phyloP scores from a whole-genome alignment of 345 rosid genomes.

The Aquilaria sinensis region DNA sequence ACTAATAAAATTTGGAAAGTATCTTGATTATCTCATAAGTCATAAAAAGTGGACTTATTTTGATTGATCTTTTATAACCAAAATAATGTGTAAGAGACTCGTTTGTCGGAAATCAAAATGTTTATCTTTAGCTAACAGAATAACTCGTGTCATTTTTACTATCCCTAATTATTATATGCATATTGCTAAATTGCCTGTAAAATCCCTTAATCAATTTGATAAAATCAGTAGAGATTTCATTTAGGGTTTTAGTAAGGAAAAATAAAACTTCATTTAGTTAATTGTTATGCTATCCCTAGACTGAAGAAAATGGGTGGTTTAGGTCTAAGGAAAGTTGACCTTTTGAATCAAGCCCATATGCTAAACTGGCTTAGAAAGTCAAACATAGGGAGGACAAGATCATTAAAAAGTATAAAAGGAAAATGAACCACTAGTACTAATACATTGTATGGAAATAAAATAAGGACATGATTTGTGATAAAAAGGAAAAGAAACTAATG shows the following conservation, averaged over 20 bases:
- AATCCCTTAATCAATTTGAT: not conserved
- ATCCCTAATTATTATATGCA: not conserved
- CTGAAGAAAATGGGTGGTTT: not conserved
- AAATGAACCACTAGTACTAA: too few species aligned
- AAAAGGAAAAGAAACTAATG: too few species aligned
- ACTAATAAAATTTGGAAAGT: too few species aligned
- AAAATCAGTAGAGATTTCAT: not conserved
- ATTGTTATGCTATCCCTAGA: not conserved
- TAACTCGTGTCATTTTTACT: not conserved
- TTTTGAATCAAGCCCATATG: not conserved
- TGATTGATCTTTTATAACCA: too few species aligned
- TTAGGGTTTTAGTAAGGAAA: not conserved
- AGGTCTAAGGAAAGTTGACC: not conserved
- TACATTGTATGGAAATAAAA: too few species aligned
- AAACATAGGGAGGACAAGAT: too few species aligned
- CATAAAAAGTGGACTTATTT: too few species aligned
- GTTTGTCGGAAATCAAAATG: not conserved
- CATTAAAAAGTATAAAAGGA: too few species aligned
- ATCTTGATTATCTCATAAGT: too few species aligned
- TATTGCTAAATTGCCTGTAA: not conserved
- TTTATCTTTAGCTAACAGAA: not conserved
- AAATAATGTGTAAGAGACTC: too few species aligned
- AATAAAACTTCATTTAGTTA: not conserved
- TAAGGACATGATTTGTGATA: too few species aligned
- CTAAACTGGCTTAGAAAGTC: not conserved